phyloP scores from a whole-genome alignment of 495 filamentous ascomycete species.

The Chaetomium fimeti region DNA sequence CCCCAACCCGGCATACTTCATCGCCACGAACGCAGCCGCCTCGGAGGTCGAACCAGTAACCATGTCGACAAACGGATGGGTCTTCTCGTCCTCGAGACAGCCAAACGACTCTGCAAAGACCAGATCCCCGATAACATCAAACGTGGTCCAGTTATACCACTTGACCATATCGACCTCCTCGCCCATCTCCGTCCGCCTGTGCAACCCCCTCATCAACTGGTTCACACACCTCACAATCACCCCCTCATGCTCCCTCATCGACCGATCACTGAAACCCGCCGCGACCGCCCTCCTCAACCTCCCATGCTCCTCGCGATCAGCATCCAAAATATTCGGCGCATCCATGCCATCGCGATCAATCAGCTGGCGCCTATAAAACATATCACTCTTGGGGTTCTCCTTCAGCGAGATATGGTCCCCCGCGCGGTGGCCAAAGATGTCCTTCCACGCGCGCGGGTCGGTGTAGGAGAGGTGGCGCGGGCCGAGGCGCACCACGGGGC shows the following conservation, averaged over 20 bases:
- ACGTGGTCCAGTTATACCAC: conserved; percentile 61
- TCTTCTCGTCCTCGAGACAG: background rate
- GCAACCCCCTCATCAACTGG: conserved; percentile 46
- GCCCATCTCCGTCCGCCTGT: conserved; percentile 35
- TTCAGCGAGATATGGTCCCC: conserved; percentile 13
- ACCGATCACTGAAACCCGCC: conserved; percentile 54
- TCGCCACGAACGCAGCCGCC: conserved; percentile 53
- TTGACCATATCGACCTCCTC: conserved; percentile 45
- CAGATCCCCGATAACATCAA: conserved; percentile 62
- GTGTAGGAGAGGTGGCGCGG: conserved; percentile 55
- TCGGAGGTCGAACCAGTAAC: conserved; percentile 46
- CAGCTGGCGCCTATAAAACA: background rate
- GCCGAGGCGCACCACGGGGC: conserved; percentile 53
- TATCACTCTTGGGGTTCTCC: background rate
- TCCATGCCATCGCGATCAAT: conserved; percentile 21
- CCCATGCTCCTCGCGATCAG: conserved; percentile 41
- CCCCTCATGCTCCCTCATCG: conserved; percentile 48
- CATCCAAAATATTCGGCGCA: conserved; percentile 35
- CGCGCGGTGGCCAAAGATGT: conserved; percentile 50
- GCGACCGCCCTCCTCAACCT: conserved; percentile 47
- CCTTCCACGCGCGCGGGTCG: conserved; percentile 53
- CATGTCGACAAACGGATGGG: conserved; percentile 33
- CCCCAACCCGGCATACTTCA: conserved; percentile 15
- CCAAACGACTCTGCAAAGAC: conserved; percentile 53
- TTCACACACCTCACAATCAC: conserved; percentile 48